A percentile compares a stretch with the other conserved stretches of the same genome.
Conservation (phyloP, 2,329 filamentous ascomycete species). For the Fusarium sarcochroum region DNA sequence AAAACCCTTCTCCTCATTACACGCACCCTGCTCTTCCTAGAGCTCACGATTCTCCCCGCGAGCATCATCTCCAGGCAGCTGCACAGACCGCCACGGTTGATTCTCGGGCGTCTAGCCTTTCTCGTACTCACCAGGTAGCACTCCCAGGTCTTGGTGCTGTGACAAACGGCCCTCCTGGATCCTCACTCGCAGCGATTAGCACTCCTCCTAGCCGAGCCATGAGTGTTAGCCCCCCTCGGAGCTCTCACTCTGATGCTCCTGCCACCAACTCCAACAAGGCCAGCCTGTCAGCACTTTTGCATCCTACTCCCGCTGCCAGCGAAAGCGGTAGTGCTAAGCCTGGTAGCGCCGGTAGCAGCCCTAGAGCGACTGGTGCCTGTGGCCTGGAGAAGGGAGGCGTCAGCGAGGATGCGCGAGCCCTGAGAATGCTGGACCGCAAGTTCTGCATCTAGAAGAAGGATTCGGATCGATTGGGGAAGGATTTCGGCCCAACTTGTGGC, state of each 20-base stretch:
- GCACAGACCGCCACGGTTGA: slow-evolving; percentile 60
- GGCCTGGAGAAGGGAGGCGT: slow-evolving; percentile 59
- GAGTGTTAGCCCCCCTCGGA: slow-evolving; percentile 65
- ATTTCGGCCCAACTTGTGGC: neutral
- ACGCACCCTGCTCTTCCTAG: slow-evolving; percentile 54
- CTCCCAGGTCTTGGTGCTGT: slow-evolving; percentile 60
- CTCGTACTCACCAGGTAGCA: slow-evolving; percentile 59
- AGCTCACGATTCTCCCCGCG: slow-evolving; percentile 59
- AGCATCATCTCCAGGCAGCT: slow-evolving; percentile 61
- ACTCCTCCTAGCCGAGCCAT: slow-evolving; percentile 62
- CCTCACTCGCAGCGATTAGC: slow-evolving; percentile 51
- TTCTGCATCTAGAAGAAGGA: slow-evolving; percentile 56
- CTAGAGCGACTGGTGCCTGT: slow-evolving; percentile 47
- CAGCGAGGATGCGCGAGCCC: slow-evolving; percentile 74
- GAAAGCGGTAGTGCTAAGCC: slow-evolving; percentile 63
- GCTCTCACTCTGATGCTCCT: slow-evolving; percentile 52
- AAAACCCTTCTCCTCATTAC: slow-evolving; percentile 49
- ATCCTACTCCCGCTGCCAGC: slow-evolving; percentile 63
- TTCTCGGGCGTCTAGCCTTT: slow-evolving; percentile 53
- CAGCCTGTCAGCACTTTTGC: slow-evolving; percentile 65
- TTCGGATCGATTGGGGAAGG: neutral
- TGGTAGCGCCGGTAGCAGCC: slow-evolving; percentile 60
- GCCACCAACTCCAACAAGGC: slow-evolving; percentile 55
- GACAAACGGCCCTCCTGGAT: slow-evolving; percentile 47
- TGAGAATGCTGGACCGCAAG: slow-evolving; percentile 75